Base-by-base conservation (phyloP, 2,329 filamentous ascomycete species). In the Nemania serpens region DNA sequence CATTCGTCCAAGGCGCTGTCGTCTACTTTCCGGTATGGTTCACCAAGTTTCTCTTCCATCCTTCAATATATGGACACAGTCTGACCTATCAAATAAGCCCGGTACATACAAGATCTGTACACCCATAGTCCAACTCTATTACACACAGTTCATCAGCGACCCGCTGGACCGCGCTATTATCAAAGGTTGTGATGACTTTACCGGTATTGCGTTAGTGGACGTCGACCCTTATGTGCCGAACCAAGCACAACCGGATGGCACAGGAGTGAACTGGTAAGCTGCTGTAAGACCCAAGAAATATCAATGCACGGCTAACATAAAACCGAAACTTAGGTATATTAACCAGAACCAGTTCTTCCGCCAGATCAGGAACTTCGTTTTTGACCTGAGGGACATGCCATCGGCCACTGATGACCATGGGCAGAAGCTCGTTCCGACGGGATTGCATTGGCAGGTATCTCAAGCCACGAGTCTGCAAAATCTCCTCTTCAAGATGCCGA, bases 71-170 rank as follows among this genome's bases (percentile, higher is more conserved):
- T 7, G 3, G 3, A 29, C 7, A 29, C 25, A 7, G 3, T 29
- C 4, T 29, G n/a, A n/a, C n/a, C n/a, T n/a, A n/a, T n/a, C n/a
- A n/a, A n/a, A n/a, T 29, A 3, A 29, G 25, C 11, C 43, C 1
- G 59, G 59, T 2, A 62, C 46, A 0, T 62, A 62, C 18, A 20
- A 18, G 15, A 13, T 62, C 5, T 55, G 49, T 18, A 17, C 50
- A 0, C 59, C 59, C 1, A n/a, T 62, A 0, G 55, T 88, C 50
- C 85, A 89, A 73, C 84, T 84, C 72, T 91, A 91, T 76, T 90
- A 90, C 74, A 90, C 88, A 1, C 87, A 91, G 69, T 81, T 91
- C 58, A 79, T 91, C 33, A 89, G 89, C 46, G 87, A 91, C 75
- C 82, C 86, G 11, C 73, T 80, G 62, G 77, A 82, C 64, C 71